Evolutionary conservation across 345 rosid genomes (phyloP).

Genomic region (Eucalyptus cladocalyx): DNA sequence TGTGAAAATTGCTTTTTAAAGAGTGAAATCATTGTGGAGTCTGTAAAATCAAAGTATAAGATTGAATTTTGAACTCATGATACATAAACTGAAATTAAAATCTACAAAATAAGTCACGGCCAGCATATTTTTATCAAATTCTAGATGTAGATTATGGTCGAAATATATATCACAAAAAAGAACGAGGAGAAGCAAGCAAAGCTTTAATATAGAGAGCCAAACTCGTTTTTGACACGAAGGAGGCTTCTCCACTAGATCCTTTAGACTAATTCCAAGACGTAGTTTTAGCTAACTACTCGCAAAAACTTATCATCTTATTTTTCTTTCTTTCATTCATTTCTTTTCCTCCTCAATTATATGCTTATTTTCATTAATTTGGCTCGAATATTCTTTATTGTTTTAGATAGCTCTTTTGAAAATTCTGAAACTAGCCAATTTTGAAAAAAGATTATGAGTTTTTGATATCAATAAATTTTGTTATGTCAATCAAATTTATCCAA

Average conservation of each 20-base stretch:
- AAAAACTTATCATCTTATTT: neutral
- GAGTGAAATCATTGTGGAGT: neutral
- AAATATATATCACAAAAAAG: neutral
- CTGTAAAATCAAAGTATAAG: neutral
- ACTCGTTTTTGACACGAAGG: neutral
- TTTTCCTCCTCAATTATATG: neutral
- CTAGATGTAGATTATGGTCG: neutral
- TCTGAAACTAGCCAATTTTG: neutral
- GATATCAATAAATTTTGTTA: neutral
- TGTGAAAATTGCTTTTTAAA: neutral
- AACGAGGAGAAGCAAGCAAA: neutral
- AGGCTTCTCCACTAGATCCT: neutral
- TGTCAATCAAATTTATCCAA: fast-evolving
- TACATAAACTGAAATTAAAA: neutral
- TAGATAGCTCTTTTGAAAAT: neutral
- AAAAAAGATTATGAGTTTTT: fast-evolving
- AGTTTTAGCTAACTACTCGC: neutral
- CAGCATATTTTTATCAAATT: neutral
- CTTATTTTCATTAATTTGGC: neutral
- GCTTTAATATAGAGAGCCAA: neutral
- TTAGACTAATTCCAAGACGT: neutral
- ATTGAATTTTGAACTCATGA: neutral
- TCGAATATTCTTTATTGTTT: neutral
- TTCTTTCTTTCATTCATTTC: neutral
- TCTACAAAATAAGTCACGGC: neutral